phyloP scores from a whole-genome alignment of 2,329 filamentous ascomycete species.

The Talaromyces sp. region DNA sequence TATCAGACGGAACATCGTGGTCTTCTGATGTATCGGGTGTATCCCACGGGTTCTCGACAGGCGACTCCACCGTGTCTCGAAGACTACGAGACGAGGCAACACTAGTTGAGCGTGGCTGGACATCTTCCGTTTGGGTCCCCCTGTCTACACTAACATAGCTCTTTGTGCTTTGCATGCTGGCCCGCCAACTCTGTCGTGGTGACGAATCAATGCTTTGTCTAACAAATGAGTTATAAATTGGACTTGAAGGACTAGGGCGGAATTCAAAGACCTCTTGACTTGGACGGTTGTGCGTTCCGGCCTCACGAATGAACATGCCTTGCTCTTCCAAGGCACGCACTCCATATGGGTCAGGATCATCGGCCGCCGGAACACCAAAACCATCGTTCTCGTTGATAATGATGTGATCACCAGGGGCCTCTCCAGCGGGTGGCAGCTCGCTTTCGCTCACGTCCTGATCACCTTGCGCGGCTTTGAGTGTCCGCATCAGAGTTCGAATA shows the following conservation, averaged over 20 bases:
- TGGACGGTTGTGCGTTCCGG: conserved; percentile 71
- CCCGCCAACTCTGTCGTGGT: conserved; percentile 59
- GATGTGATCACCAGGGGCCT: conserved; percentile 73
- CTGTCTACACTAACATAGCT: conserved; percentile 52
- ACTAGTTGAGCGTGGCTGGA: conserved; percentile 33
- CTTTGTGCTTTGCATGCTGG: conserved; percentile 64
- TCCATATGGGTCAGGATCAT: conserved; percentile 89
- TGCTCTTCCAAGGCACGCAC: conserved; percentile 80
- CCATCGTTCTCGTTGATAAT: conserved; percentile 42
- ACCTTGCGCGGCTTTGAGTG: conserved; percentile 83
- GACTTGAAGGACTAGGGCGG: conserved; percentile 71
- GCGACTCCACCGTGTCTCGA: conserved; percentile 23
- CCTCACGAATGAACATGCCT: conserved; percentile 84
- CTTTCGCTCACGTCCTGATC: conserved; percentile 68
- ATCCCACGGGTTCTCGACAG: conserved; percentile 24
- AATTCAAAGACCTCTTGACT: conserved; percentile 80
- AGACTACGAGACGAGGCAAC: conserved; percentile 32
- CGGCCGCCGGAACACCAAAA: conserved; percentile 74
- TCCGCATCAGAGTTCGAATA: conserved; percentile 66
- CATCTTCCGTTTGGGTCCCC: conserved; percentile 66
- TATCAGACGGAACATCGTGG: conserved; percentile 26
- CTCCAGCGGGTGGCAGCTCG: conserved; percentile 61
- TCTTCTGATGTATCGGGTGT: conserved; percentile 22
- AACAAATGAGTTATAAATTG: conserved; percentile 56
- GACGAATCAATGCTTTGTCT: conserved; percentile 68